A percentile compares a stretch with the other conserved stretches of the same genome.
phyloP scores from a whole-genome alignment of 352 stramenopile genomes.

The Lagenidium giganteum region DNA sequence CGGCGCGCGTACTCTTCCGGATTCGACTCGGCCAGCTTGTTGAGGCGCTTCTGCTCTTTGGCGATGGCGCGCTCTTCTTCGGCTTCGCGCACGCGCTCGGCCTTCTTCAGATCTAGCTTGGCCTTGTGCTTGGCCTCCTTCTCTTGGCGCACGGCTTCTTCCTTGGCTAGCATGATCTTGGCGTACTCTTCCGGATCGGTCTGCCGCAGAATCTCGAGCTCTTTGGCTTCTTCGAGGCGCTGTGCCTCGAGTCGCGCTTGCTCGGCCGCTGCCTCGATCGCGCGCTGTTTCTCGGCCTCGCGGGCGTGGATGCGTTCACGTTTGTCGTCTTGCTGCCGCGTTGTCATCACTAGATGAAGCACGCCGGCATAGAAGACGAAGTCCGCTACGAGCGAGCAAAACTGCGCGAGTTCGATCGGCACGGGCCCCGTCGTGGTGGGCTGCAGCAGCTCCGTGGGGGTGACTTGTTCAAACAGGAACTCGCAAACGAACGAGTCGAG shows the following conservation, averaged over 20 bases:
- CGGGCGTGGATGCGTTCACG: constrained; percentile 3
- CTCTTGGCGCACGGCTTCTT: constrained; percentile 24
- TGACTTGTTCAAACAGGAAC: constrained; percentile 40
- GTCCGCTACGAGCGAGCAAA: constrained; percentile 47
- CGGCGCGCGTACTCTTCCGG: constrained; percentile 40
- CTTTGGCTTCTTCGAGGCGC: constrained; percentile 24
- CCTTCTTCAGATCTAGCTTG: constrained; percentile 42
- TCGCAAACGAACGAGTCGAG: constrained; percentile 62
- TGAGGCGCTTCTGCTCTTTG: constrained; percentile 56
- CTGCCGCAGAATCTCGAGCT: constrained; percentile 27
- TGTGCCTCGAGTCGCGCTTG: too few relatives aligned
- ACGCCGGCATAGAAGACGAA: constrained; percentile 53
- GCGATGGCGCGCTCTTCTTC: constrained; percentile 59
- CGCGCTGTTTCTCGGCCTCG: constrained; percentile 10
- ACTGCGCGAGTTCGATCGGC: constrained; percentile 56
- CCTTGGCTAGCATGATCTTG: constrained; percentile 27
- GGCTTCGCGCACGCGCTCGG: constrained; percentile 38
- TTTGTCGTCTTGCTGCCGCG: constrained; percentile 43
- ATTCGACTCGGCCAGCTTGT: constrained; percentile 42
- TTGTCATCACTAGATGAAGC: constrained; percentile 36
- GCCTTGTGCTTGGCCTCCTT: constrained; percentile 26
- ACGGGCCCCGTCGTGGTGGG: constrained; percentile 9
- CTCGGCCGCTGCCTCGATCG: constrained; percentile 13
- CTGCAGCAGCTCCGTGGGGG: constrained; percentile 22
- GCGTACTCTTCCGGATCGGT: constrained; percentile 38